A percentile compares a stretch with the other conserved stretches of the same genome.
phyloP scores from a whole-genome alignment of 148 eudicot genomes.

The Bassia scoparia region DNA sequence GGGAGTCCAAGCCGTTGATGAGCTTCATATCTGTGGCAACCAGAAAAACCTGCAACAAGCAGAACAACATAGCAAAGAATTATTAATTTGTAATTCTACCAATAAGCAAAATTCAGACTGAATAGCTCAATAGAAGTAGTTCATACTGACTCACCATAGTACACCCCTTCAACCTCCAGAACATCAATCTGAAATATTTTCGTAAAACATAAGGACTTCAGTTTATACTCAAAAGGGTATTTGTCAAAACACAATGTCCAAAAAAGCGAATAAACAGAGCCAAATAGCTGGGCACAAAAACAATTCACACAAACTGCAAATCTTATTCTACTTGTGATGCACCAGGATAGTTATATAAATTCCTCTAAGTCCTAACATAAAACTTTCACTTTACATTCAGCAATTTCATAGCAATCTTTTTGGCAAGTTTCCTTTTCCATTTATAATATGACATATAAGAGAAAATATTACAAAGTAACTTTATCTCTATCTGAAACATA shows the following conservation, averaged over 20 bases:
- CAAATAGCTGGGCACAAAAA: not conserved
- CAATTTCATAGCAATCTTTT: not conserved
- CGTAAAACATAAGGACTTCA: not conserved
- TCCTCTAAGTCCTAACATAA: not conserved
- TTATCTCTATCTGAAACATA: too few relatives aligned
- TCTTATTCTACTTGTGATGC: not conserved
- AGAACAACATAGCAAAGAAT: not conserved
- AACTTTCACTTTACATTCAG: not conserved
- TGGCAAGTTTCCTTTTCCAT: too few relatives aligned
- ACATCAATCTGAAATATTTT: constrained; percentile 81
- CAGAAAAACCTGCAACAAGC: constrained; percentile 69
- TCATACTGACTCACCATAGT: constrained; percentile 58
- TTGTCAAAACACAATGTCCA: not conserved
- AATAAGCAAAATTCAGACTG: not conserved
- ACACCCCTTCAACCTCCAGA: constrained; percentile 91
- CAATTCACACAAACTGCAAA: not conserved
- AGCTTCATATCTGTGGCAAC: constrained; percentile 97
- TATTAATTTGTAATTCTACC: too few relatives aligned
- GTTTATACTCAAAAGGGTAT: not conserved
- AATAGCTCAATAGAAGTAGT: too few relatives aligned
- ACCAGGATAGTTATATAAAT: not conserved
- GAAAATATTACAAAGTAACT: too few relatives aligned
- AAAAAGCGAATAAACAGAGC: not conserved
- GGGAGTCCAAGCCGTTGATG: constrained; percentile 95
- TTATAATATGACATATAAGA: too few relatives aligned